These are phyloP conservation scores for Exophiala spinifera DNA, from an alignment of 2,329 filamentous ascomycete genomes.

Conservation along the genomic window DNA sequence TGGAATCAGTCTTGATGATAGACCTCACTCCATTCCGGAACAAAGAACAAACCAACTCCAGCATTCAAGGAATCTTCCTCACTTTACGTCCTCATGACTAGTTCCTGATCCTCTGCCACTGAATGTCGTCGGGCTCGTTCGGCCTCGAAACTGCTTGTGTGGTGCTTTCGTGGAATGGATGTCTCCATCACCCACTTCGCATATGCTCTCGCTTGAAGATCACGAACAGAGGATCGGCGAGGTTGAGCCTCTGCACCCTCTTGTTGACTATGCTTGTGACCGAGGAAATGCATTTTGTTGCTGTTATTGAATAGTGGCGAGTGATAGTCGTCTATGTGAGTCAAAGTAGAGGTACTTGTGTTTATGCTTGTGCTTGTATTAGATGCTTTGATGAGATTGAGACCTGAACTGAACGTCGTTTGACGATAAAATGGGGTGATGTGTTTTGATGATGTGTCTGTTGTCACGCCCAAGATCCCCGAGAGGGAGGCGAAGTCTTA, in stretches of 20 bases:
- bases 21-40: no score
- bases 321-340: no score
- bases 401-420: neutral
- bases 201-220: conserved; percentile 15
- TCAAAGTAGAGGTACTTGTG: neutral
- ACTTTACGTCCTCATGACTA: neutral
- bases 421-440: neutral
- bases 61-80: neutral
- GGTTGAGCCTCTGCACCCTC: conserved; percentile 2
- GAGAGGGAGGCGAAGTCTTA: neutral
- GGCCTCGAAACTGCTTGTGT: conserved; percentile 5
- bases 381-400: neutral
- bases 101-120: conserved; percentile 1
- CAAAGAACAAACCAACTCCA: neutral
- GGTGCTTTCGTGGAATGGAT: neutral
- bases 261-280: conserved; percentile 4
- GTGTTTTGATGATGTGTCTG: neutral
- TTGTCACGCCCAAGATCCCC: neutral
- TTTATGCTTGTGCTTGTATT: neutral
- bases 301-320: no score
- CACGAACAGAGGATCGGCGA: conserved; percentile 11
- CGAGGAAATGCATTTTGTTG: conserved; percentile 11
- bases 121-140: conserved; percentile 9
- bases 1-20: no score
- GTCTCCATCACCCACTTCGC: conserved; percentile 8